These are phyloP conservation scores for Cryphonectria japonica DNA, from an alignment of 2,329 filamentous ascomycete species.

Conservation along the genomic window DNA sequence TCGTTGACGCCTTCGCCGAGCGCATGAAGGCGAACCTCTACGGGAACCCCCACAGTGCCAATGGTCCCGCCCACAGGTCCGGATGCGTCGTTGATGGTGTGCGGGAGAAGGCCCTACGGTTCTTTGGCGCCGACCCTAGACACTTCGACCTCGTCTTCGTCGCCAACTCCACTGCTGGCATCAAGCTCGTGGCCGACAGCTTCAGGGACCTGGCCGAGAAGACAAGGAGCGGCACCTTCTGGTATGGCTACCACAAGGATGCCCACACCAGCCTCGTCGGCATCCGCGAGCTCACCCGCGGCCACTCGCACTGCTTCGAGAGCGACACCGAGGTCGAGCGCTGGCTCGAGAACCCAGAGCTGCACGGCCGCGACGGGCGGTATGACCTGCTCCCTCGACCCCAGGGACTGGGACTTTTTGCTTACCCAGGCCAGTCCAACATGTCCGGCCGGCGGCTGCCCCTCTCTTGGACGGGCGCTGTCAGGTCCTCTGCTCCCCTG, in stretches of 20 bases:
- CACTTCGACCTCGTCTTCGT: constrained; percentile 73
- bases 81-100: constrained; percentile 61
- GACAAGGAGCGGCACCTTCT: constrained; percentile 50
- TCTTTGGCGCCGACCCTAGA: constrained; percentile 61
- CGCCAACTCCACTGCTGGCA: constrained; percentile 86
- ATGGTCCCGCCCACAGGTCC: constrained; percentile 59
- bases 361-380: constrained; percentile 31
- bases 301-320: constrained; percentile 61
- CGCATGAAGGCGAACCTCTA: constrained; percentile 63
- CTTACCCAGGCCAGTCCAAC: constrained; percentile 72
- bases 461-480: constrained; percentile 54
- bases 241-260: constrained; percentile 65
- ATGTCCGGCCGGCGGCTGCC: constrained; percentile 69
- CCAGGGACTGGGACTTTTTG: constrained; percentile 53
- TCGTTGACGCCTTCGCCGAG: constrained; percentile 58
- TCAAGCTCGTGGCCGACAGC: constrained; percentile 74
- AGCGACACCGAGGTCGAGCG: constrained; percentile 55
- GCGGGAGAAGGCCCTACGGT: constrained; percentile 55
- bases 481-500: constrained; percentile 39
- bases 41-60: constrained; percentile 70
- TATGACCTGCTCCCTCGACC: constrained; percentile 31
- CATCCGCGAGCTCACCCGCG: constrained; percentile 64
- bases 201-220: constrained; percentile 58
- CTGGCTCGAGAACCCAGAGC: constrained; percentile 43
- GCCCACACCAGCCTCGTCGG: constrained; percentile 70